A percentile compares a stretch with the other conserved stretches of the same genome.
phyloP scores from a whole-genome alignment of 2,329 filamentous ascomycete species.

The Aspergillus texensis region DNA sequence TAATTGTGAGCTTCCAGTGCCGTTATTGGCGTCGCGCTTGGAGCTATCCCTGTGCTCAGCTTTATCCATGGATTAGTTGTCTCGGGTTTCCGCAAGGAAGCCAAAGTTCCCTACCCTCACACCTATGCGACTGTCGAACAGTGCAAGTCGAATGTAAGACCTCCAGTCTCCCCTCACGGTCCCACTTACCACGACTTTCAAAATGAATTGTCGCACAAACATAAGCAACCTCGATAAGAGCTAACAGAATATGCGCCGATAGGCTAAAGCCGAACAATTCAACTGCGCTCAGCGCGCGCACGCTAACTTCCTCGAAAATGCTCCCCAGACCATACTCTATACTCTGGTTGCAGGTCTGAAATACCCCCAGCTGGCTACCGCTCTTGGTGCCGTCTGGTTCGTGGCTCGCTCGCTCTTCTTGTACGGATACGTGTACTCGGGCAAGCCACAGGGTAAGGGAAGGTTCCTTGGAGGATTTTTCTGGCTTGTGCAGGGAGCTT shows the following conservation, averaged over 20 bases:
- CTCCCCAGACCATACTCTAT: constrained; percentile 52
- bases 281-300: constrained; percentile 60
- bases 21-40: constrained; percentile 57
- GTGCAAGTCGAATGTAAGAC: constrained; percentile 49
- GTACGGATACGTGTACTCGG: constrained; percentile 49
- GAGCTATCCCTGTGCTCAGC: constrained; percentile 56
- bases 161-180: constrained; percentile 26
- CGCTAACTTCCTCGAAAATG: constrained; percentile 64
- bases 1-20: constrained; percentile 44
- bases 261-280: constrained; percentile 50
- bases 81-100: constrained; percentile 50
- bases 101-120: constrained; percentile 61
- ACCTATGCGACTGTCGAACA: constrained; percentile 60
- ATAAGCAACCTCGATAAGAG: too few relatives aligned
- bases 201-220: neutral
- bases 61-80: constrained; percentile 55
- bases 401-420: constrained; percentile 54
- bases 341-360: constrained; percentile 58
- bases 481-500: constrained; percentile 43
- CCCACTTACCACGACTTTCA: constrained; percentile 12
- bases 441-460: constrained; percentile 42
- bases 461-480: constrained; percentile 38
- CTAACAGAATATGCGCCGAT: neutral
- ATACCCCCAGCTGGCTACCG: constrained; percentile 53
- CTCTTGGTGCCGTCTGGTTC: constrained; percentile 54